These are phyloP conservation scores for Mycena indigotica DNA, from an alignment of 768 basidiomycete species.

Conservation along the genomic window DNA sequence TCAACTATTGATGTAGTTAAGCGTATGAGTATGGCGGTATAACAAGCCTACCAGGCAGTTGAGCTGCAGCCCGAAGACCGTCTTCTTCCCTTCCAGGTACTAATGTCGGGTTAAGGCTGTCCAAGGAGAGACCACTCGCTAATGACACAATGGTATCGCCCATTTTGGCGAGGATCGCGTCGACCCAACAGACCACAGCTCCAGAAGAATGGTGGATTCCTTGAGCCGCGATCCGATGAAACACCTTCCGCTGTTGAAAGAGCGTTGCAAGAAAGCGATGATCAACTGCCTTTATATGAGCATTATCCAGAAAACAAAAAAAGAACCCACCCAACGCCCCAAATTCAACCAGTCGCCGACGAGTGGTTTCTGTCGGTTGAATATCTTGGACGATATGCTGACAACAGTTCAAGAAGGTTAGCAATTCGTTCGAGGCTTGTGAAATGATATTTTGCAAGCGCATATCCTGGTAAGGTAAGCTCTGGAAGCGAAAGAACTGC, in stretches of 20 bases:
- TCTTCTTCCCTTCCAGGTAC: slow-evolving; percentile 44
- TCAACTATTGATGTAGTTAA: slow-evolving; percentile 41
- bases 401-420: slow-evolving; percentile 31
- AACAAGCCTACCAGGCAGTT: slow-evolving; percentile 58
- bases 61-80: slow-evolving; percentile 58
- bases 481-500: background rate
- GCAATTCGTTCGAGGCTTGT: slow-evolving; percentile 34
- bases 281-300: slow-evolving; percentile 27
- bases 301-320: background rate
- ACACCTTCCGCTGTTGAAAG: slow-evolving; percentile 54
- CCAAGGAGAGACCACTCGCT: slow-evolving; percentile 27
- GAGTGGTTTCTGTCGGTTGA: slow-evolving; percentile 3
- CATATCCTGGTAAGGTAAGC: slow-evolving; percentile 32
- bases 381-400: slow-evolving; percentile 8
- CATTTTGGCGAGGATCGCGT: slow-evolving; percentile 58
- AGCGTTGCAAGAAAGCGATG: slow-evolving; percentile 39
- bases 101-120: background rate
- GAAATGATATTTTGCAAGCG: slow-evolving; percentile 37
- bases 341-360: slow-evolving; percentile 8
- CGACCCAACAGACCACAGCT: slow-evolving; percentile 64
- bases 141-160: slow-evolving; percentile 39
- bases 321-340: slow-evolving; percentile 20
- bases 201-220: slow-evolving; percentile 13
- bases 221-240: slow-evolving; percentile 45
- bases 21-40: too few species aligned